Evolutionary conservation across 208 protist species (phyloP), one percentile per base, ranked within the genome.

Genomic region (Trypanosoma melophagium): DNA sequence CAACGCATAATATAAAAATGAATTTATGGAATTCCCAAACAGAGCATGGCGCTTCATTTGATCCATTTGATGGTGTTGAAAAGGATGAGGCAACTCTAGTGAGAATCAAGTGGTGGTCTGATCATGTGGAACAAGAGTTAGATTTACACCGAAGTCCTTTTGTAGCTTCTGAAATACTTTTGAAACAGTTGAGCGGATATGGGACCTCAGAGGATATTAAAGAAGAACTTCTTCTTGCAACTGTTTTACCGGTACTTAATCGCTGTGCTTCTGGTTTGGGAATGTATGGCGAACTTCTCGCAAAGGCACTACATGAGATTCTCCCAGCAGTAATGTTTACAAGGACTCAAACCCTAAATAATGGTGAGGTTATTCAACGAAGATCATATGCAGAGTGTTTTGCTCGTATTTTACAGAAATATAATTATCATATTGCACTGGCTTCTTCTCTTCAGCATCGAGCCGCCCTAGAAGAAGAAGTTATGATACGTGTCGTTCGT

Each of bases 261-360:
- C 77, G 79, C 8, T 94, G 87, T 58, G 66, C 87, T 42, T 71
- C 76, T 40, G 51, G 55, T 24, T 61, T 96, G 12, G 68, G 77
- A 16, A 40, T 25, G 22, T 87, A 83, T 58, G 71, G 78, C 3
- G 82, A 84, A 51, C 73, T 93, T 31, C 51, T 85, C 12, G 47
- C 67, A 44, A 83, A 81, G 0, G 83, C 87, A n/a, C 56, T 96
- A 10, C 82, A 92, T 59, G 87, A 96, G 61, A 67, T 96, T 3
- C 65, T 86, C 7, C 87, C 87, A 3, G 86, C 83, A 28, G 67
- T 93, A n/a, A 64, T 87, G 53, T 93, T 93, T 77, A 90, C 87
- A 25, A 81, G 81, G 24, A 79, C 66, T 31, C 14, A 55, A 17
- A 62, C 56, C n/a, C 42, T 67, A 9, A 47, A 19, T 59, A 44